Evolutionary conservation across 352 stramenopile genomes (phyloP).

Genomic region (Globisporangium takayamanum): DNA sequence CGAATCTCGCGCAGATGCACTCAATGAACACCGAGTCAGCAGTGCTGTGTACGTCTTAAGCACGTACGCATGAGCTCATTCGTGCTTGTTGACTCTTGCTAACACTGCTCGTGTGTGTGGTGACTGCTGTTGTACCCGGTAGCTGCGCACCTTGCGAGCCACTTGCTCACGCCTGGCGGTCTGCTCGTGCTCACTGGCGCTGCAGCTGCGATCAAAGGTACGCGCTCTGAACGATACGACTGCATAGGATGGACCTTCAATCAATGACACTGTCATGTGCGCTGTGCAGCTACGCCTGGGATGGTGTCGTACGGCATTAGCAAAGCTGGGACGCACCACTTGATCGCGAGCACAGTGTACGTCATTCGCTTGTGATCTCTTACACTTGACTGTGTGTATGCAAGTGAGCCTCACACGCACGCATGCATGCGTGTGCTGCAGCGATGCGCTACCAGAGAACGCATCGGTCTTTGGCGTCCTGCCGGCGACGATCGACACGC

Average conservation of each 20-base stretch:
- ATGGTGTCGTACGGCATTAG: constrained; percentile 88
- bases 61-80: not conserved
- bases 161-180: constrained; percentile 49
- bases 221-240: not conserved
- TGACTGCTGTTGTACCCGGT: not conserved
- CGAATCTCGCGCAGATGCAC: constrained; percentile 65
- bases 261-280: not conserved
- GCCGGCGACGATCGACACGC: constrained; percentile 81
- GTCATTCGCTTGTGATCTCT: constrained; percentile 6
- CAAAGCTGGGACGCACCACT: constrained; percentile 87
- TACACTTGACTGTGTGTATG: not conserved
- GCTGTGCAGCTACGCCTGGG: constrained; percentile 39
- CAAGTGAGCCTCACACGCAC: too few species aligned
- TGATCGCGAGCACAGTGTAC: constrained; percentile 80
- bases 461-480: constrained; percentile 62
- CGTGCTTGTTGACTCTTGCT: not conserved
- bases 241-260: not conserved
- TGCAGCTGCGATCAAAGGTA: constrained; percentile 65
- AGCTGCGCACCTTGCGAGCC: constrained; percentile 80
- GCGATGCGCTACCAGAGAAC: constrained; percentile 42
- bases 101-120: constrained; percentile 3
- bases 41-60: constrained; percentile 36
- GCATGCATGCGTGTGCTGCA: constrained; percentile 5
- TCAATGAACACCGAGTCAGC: constrained; percentile 78
- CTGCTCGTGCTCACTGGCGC: constrained; percentile 82